Conservation (phyloP, 768 basidiomycete species). For the Harrya chromipes region DNA sequence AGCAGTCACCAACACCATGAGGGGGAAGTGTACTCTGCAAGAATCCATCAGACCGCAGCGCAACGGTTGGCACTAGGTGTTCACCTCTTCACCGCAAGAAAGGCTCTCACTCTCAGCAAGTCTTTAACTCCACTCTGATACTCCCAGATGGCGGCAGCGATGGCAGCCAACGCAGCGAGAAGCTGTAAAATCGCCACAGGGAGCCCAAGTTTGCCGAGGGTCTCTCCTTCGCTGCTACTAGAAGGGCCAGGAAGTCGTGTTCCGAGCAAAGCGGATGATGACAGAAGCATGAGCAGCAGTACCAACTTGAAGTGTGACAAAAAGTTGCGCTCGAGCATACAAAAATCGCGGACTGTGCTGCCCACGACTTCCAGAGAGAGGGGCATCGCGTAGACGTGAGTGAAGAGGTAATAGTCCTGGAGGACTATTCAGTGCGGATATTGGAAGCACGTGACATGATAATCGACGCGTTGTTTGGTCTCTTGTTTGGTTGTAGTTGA, state of each 20-base stretch:
- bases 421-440: slow-evolving; percentile 19
- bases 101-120: slow-evolving; percentile 55
- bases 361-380: slow-evolving; percentile 44
- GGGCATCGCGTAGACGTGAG: slow-evolving; percentile 7
- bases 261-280: slow-evolving; percentile 60
- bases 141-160: slow-evolving; percentile 63
- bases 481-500: slow-evolving; percentile 44
- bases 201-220: slow-evolving; percentile 32
- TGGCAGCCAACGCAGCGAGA: slow-evolving; percentile 48
- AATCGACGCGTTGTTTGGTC: slow-evolving; percentile 30
- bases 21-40: slow-evolving; percentile 46
- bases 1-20: slow-evolving; percentile 48
- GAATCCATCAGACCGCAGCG: slow-evolving; percentile 1
- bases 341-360: slow-evolving; percentile 69
- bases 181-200: slow-evolving; percentile 55
- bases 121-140: slow-evolving; percentile 59
- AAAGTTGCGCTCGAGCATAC: slow-evolving; percentile 76
- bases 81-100: slow-evolving; percentile 56
- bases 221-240: slow-evolving; percentile 16
- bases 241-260: slow-evolving; percentile 51
- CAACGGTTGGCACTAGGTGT: slow-evolving; percentile 14
- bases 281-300: slow-evolving; percentile 58
- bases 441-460: slow-evolving; percentile 15
- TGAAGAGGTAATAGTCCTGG: too few species aligned
- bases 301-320: slow-evolving; percentile 67